Conservation (phyloP, 1,284 basidiomycete species). For the Rhodotorula sp. region DNA sequence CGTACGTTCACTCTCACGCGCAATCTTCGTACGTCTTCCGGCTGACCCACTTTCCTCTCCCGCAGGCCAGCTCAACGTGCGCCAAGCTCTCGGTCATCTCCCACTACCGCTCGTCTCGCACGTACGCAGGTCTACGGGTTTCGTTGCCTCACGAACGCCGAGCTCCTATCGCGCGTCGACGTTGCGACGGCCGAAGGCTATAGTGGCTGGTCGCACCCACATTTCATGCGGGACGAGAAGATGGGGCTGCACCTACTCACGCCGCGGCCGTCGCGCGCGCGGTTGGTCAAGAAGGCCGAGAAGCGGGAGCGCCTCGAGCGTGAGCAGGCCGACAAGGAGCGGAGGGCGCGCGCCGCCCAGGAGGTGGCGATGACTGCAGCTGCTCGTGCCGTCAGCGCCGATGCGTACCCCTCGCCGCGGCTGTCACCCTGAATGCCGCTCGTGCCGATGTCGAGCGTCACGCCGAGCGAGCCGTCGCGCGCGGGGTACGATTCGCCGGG, state of each 20-base stretch:
- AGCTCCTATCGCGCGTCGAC: slow-evolving; percentile 19
- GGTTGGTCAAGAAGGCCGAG: slow-evolving; percentile 16
- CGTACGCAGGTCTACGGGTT: slow-evolving; percentile 30
- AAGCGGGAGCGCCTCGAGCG: slow-evolving; percentile 1
- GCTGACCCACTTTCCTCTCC: background rate
- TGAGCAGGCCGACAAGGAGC: background rate
- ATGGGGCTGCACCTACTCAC: slow-evolving; percentile 12
- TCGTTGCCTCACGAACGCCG: slow-evolving; percentile 13
- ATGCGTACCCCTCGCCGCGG: background rate
- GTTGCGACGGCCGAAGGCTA: slow-evolving; percentile 12
- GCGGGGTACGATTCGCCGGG: background rate
- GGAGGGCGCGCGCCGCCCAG: background rate
- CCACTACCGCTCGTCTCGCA: background rate
- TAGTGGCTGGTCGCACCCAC: slow-evolving; percentile 27
- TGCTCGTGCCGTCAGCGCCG: background rate
- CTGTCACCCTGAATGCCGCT: background rate
- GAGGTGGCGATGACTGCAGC: background rate
- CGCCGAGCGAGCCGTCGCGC: too few species aligned
- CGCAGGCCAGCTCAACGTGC: slow-evolving; percentile 34
- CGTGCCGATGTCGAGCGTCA: background rate
- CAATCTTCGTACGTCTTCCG: background rate
- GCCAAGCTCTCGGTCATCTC: background rate
- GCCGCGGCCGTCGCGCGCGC: slow-evolving; percentile 28
- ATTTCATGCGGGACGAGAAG: slow-evolving; percentile 19
- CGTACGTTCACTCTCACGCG: slow-evolving; percentile 6